phyloP scores from a whole-genome alignment of 352 stramenopile genomes.

The Globisporangium iwayamae region DNA sequence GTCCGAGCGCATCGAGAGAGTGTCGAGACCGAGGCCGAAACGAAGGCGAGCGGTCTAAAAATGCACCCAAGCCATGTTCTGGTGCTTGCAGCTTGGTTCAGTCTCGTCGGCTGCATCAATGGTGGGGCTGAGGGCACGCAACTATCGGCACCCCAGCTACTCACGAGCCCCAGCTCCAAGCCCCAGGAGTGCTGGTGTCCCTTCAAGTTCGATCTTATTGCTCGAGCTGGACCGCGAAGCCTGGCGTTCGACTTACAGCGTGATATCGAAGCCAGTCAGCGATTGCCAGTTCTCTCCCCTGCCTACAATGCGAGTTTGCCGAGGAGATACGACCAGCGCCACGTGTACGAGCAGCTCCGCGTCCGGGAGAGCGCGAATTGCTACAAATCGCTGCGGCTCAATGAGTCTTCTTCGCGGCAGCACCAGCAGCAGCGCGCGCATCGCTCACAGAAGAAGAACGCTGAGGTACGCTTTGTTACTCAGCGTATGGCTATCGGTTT shows the following conservation, averaged over 20 bases:
- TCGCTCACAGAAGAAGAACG: background rate
- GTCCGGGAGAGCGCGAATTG: slow-evolving; percentile 1
- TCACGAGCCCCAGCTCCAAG: background rate
- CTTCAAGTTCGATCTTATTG: background rate
- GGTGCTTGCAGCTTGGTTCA: background rate
- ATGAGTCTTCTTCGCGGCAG: background rate
- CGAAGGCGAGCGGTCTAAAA: slow-evolving; percentile 1
- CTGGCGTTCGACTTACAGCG: background rate
- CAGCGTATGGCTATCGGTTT: background rate
- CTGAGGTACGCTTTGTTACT: background rate
- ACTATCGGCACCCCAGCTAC: background rate
- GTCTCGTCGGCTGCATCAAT: background rate
- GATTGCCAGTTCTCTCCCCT: background rate
- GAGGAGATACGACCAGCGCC: background rate
- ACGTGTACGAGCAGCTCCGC: slow-evolving; percentile 4
- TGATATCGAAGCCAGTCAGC: background rate
- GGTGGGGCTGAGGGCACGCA: background rate
- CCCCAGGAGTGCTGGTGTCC: background rate
- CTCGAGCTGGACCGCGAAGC: background rate
- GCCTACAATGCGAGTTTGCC: background rate
- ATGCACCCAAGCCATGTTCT: background rate
- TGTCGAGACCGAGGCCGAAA: background rate
- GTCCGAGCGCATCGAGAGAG: background rate
- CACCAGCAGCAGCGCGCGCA: background rate
- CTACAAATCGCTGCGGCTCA: background rate